A percentile compares a stretch with the other conserved stretches of the same genome.
phyloP scores from a whole-genome alignment of 495 filamentous ascomycete genomes.

The Viridothelium virens region DNA sequence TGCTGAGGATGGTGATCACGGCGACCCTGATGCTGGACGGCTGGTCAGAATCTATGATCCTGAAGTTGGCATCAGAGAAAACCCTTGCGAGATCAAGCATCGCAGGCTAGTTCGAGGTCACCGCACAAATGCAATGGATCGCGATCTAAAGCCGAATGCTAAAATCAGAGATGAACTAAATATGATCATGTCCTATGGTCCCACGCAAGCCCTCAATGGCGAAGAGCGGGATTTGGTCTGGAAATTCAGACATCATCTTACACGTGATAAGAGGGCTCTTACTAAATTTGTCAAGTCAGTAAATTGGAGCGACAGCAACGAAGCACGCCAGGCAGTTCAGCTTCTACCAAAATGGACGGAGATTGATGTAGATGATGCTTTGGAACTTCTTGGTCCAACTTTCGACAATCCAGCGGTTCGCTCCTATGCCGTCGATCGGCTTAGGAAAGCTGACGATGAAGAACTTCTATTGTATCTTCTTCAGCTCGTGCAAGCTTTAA shows the following conservation, averaged over 20 bases:
- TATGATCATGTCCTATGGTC: conserved; percentile 80
- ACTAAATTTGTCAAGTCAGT: conserved; percentile 98
- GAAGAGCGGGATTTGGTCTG: conserved; percentile 95
- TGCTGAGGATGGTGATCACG: conserved; percentile 41
- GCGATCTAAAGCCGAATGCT: conserved; percentile 92
- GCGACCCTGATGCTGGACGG: conserved; percentile 45
- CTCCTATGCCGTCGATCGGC: conserved; percentile 84
- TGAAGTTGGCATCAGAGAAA: conserved; percentile 78
- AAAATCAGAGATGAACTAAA: conserved; percentile 93
- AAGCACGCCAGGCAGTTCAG: conserved; percentile 80
- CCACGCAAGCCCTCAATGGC: conserved; percentile 74
- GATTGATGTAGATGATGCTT: conserved; percentile 92
- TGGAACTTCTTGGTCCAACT: conserved; percentile 86
- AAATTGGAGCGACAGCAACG: conserved; percentile 80
- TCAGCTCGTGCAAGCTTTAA: conserved; percentile 91
- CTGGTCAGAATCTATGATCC: conserved; percentile 87
- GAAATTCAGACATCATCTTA: conserved; percentile 92
- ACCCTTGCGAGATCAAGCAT: conserved; percentile 94
- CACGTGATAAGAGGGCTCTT: conserved; percentile 82
- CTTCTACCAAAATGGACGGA: conserved; percentile 92
- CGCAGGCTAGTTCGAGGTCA: conserved; percentile 83
- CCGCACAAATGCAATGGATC: conserved; percentile 83
- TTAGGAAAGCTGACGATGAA: conserved; percentile 87
- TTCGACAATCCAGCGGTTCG: conserved; percentile 84
- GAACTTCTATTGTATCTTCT: conserved; percentile 88